Evolutionary conservation across 2,329 filamentous ascomycete genomes (phyloP).

Genomic region (Diaporthe aspalathi): DNA sequence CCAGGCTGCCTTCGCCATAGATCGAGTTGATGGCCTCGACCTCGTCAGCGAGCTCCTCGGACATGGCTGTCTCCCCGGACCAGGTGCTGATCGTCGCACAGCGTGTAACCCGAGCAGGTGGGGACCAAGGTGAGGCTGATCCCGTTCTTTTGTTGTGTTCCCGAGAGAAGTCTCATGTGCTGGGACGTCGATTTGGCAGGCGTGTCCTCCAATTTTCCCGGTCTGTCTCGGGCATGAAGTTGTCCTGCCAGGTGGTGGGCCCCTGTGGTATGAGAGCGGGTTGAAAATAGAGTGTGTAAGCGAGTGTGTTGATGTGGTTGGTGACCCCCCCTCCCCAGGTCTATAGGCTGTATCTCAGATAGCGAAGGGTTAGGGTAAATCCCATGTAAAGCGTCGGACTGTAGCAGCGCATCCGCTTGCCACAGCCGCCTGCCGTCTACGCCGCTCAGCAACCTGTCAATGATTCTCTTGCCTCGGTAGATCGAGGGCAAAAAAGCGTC

Average conservation of each 20-base stretch:
- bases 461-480: conserved; percentile 40
- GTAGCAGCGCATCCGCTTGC: conserved; percentile 2
- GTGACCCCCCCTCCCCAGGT: too few species aligned
- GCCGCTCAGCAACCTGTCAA: conserved; percentile 4
- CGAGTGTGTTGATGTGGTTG: too few species aligned
- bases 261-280: background rate
- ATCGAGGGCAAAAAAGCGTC: conserved; percentile 39
- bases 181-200: too few species aligned
- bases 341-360: too few species aligned
- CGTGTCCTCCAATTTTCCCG: background rate
- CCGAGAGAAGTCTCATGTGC: background rate
- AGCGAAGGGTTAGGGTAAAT: background rate
- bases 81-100: background rate
- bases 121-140: background rate
- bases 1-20: conserved; percentile 76
- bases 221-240: conserved; percentile 7
- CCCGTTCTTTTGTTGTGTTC: too few species aligned
- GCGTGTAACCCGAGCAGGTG: conserved; percentile 18
- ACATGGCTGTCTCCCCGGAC: conserved; percentile 52
- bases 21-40: conserved; percentile 87
- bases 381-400: background rate
- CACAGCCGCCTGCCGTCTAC: background rate
- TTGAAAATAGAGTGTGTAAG: conserved; percentile 13
- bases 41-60: conserved; percentile 76
- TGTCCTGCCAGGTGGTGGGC: background rate